Conservation (phyloP, 208 protist genomes). For the Leishmania amazonensis region DNA sequence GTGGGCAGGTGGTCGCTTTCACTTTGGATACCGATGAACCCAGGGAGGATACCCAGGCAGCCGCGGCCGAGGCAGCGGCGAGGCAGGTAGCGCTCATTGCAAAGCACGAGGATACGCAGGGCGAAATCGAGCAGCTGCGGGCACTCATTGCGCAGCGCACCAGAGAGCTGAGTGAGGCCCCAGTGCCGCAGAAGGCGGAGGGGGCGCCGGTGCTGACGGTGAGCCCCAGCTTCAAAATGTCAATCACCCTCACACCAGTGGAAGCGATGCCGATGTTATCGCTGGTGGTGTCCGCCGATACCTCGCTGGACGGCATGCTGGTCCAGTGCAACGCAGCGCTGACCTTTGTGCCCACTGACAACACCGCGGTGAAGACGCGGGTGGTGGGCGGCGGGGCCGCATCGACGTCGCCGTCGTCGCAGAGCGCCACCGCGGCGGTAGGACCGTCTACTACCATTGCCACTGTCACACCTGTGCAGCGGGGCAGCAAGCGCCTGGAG, state of each 20-base stretch:
- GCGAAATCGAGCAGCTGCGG: slow-evolving; percentile 55
- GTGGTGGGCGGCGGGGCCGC: slow-evolving; percentile 1
- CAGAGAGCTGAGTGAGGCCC: slow-evolving; percentile 39
- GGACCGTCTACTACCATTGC: slow-evolving; percentile 12
- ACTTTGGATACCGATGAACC: slow-evolving; percentile 40
- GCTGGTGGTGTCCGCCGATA: slow-evolving; percentile 59
- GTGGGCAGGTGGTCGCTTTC: slow-evolving; percentile 72
- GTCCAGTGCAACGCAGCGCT: slow-evolving; percentile 49
- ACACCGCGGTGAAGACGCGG: slow-evolving; percentile 33
- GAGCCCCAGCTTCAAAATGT: slow-evolving; percentile 65
- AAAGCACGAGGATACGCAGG: slow-evolving; percentile 39
- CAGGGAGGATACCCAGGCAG: slow-evolving; percentile 24
- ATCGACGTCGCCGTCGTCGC: slow-evolving; percentile 6
- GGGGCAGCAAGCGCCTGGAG: slow-evolving; percentile 42
- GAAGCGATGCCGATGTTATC: slow-evolving; percentile 55
- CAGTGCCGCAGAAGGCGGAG: slow-evolving; percentile 16
- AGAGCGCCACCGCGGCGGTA: background rate
- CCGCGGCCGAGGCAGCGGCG: slow-evolving; percentile 23
- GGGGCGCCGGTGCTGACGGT: slow-evolving; percentile 47
- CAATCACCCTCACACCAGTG: slow-evolving; percentile 51
- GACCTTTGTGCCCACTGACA: slow-evolving; percentile 48
- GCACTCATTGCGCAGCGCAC: slow-evolving; percentile 39
- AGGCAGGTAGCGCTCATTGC: slow-evolving; percentile 22
- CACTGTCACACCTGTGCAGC: slow-evolving; percentile 30
- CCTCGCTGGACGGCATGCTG: slow-evolving; percentile 53